Conservation (phyloP, 148 eudicot genomes). For the Nepenthes mirabilis region DNA sequence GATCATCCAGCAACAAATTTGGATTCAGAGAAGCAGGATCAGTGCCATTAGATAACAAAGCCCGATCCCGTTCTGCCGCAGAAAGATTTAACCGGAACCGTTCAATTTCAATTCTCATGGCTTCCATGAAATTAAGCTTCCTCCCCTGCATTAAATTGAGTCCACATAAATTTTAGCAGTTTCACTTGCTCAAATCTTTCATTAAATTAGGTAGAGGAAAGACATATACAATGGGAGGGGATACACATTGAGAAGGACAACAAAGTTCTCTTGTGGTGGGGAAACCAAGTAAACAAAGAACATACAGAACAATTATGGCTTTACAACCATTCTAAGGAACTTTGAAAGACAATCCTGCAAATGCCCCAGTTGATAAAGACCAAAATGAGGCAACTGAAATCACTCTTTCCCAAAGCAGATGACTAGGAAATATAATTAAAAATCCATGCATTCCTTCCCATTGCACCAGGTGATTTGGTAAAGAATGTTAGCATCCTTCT, state of each 20-base stretch:
- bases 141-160: constrained; percentile 36
- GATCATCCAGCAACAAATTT: constrained; percentile 67
- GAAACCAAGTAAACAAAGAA: too few species aligned
- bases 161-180: constrained; percentile 5
- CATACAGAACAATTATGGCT: not conserved
- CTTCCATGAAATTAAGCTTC: constrained; percentile 61
- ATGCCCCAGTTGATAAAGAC: not conserved
- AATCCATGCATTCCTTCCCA: too few species aligned
- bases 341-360: not conserved
- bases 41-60: constrained; percentile 64
- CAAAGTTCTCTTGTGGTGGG: too few species aligned
- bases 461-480: too few species aligned
- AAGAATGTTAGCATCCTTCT: too few species aligned
- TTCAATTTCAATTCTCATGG: constrained; percentile 89
- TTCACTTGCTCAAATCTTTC: not conserved
- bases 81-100: constrained; percentile 69
- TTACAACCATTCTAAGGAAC: not conserved
- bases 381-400: too few species aligned
- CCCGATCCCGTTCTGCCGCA: constrained; percentile 93
- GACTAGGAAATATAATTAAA: too few species aligned
- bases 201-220: not conserved
- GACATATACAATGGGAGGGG: too few species aligned
- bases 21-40: constrained; percentile 95
- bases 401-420: too few species aligned
- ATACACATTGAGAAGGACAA: too few species aligned